Conservation (phyloP, 2,329 filamentous ascomycete species). For the Clarireedia homoeocarpa region DNA sequence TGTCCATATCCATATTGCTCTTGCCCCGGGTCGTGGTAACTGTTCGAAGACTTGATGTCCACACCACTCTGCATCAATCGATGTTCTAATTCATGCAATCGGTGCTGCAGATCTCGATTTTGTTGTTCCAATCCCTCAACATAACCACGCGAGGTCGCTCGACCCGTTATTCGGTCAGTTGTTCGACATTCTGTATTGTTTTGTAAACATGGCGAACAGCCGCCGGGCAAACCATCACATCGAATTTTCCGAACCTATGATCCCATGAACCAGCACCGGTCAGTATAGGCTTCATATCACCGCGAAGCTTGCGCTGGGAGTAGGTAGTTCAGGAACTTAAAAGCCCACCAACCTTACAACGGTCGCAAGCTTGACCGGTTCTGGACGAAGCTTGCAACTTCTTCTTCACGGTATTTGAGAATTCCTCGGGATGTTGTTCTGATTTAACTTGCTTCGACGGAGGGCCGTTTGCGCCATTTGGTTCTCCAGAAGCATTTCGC, state of each 20-base stretch:
- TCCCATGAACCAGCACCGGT: slow-evolving; percentile 7
- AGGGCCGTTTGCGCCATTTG: slow-evolving; percentile 16
- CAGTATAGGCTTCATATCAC: background rate
- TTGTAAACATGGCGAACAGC: slow-evolving; percentile 73
- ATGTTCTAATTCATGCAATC: slow-evolving; percentile 61
- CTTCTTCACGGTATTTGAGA: slow-evolving; percentile 40
- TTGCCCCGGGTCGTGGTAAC: slow-evolving; percentile 11
- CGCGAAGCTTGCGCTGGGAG: too few species aligned
- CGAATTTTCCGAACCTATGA: slow-evolving; percentile 73
- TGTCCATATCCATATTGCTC: slow-evolving; percentile 8
- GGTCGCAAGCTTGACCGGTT: slow-evolving; percentile 81
- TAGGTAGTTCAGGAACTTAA: too few species aligned
- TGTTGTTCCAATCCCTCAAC: slow-evolving; percentile 69
- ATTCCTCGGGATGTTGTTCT: slow-evolving; percentile 28
- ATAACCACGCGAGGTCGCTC: slow-evolving; percentile 71
- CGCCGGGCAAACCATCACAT: slow-evolving; percentile 72
- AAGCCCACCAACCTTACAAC: slow-evolving; percentile 61
- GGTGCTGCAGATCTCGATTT: slow-evolving; percentile 56
- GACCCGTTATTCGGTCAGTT: slow-evolving; percentile 79
- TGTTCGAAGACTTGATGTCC: slow-evolving; percentile 39
- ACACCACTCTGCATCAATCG: slow-evolving; percentile 54
- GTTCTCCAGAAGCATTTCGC: slow-evolving; percentile 12
- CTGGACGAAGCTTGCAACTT: slow-evolving; percentile 46
- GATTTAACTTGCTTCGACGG: slow-evolving; percentile 21
- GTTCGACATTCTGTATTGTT: slow-evolving; percentile 71